Conservation (phyloP, 2,329 filamentous ascomycete species). For the Penicillium brevicompactum region DNA sequence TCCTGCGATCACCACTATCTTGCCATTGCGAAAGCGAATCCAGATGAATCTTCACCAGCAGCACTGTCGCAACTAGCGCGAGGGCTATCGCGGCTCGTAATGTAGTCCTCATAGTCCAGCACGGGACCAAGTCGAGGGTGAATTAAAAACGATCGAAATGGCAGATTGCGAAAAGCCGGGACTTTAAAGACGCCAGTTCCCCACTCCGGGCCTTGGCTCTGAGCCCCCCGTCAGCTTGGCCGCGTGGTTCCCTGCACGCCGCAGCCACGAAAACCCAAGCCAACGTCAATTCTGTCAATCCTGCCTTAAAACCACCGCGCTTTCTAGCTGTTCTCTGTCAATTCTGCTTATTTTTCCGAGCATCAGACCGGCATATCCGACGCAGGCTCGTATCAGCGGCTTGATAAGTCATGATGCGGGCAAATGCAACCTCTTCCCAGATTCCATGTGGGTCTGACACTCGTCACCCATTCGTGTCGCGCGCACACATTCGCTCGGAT, state of each 20-base stretch:
- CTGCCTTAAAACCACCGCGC: no score
- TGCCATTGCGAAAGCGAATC: conserved; percentile 18
- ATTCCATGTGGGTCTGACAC: conserved; percentile 3
- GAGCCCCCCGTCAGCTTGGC: conserved; percentile 5
- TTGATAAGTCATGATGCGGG: neutral
- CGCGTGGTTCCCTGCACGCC: conserved; percentile 2
- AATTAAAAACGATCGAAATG: neutral
- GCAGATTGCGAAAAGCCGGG: neutral
- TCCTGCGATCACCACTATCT: neutral
- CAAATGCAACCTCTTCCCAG: conserved; percentile 6
- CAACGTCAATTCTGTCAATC: neutral
- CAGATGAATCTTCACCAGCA: conserved; percentile 23
- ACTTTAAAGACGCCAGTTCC: neutral
- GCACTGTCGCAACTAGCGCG: conserved; percentile 17
- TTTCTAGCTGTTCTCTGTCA: neutral
- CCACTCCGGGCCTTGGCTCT: conserved; percentile 6
- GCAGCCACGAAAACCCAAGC: neutral
- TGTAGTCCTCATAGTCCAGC: conserved; percentile 18
- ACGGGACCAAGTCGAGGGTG: neutral
- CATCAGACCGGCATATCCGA: neutral
- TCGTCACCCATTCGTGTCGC: conserved; percentile 2
- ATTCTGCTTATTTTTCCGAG: neutral
- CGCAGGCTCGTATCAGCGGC: neutral
- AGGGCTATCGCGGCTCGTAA: conserved; percentile 18
- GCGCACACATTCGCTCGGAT: neutral